A percentile compares a stretch with the other conserved stretches of the same genome.
Conservation (phyloP, 768 basidiomycete genomes). For the Tulasnella calospora region DNA sequence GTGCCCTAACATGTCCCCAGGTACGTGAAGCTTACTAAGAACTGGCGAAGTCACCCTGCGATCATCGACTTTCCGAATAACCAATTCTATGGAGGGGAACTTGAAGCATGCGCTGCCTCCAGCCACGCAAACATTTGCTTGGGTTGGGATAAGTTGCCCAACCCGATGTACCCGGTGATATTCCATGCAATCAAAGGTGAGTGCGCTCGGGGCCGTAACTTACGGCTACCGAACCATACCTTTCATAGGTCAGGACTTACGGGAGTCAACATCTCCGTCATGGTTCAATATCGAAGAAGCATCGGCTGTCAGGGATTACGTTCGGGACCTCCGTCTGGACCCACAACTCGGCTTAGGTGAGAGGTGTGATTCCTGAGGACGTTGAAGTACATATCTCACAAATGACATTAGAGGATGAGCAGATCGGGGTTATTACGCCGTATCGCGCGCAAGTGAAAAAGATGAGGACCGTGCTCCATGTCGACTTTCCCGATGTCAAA, state of each 20-base stretch:
- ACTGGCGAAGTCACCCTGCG: conserved; percentile 58
- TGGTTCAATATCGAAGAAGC: conserved; percentile 43
- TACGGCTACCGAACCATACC: not conserved
- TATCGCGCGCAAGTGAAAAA: conserved; percentile 40
- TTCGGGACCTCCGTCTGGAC: conserved; percentile 33
- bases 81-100: conserved; percentile 53
- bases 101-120: conserved; percentile 46
- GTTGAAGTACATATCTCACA: not conserved
- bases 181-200: conserved; percentile 18
- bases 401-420: conserved; percentile 30
- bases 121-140: conserved; percentile 16
- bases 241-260: conserved; percentile 36
- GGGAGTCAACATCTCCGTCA: conserved; percentile 39
- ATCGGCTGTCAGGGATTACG: conserved; percentile 37
- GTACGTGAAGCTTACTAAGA: conserved; percentile 57
- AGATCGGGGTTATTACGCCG: conserved; percentile 43
- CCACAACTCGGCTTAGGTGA: not conserved
- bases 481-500: conserved; percentile 31
- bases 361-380: not conserved
- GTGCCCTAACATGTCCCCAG: conserved; percentile 35
- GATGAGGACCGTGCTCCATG: conserved; percentile 34
- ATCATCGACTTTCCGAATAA: conserved; percentile 61
- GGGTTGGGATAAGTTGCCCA: not conserved
- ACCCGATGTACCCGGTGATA: not conserved
- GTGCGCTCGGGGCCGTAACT: not conserved